A percentile compares a stretch with the other conserved stretches of the same genome.
Evolutionary conservation across 805 yeast species (phyloP).

Genomic region (Candida pseudoglaebosa): DNA sequence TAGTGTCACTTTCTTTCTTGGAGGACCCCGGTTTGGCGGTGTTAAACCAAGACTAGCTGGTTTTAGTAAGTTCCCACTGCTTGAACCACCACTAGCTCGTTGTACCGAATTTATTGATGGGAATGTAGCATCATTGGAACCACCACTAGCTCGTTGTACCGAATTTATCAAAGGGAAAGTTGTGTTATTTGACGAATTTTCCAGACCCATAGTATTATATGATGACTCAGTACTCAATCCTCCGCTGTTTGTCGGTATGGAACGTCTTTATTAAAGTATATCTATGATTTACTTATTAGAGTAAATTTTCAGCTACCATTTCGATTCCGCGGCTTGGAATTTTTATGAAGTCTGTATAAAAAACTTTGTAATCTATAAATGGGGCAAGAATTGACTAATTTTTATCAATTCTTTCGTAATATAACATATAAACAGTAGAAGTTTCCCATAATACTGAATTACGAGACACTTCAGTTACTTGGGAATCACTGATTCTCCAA

Average conservation of each 20-base stretch:
- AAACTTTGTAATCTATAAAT: background rate
- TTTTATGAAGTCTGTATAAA: no score
- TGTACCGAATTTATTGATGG: constrained; percentile 37
- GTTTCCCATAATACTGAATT: constrained; percentile 63
- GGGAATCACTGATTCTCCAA: constrained; percentile 85
- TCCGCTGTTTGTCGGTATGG: no score
- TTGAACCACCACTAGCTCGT: constrained; percentile 17
- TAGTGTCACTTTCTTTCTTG: constrained; percentile 51
- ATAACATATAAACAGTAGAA: constrained; percentile 78
- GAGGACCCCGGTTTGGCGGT: constrained; percentile 7
- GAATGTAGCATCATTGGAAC: no score
- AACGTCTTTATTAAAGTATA: no score
- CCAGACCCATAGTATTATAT: no score
- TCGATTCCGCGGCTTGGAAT: no score
- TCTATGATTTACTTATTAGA: no score
- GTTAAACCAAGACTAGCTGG: constrained; percentile 17
- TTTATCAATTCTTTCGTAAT: constrained; percentile 60
- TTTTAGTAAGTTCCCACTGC: constrained; percentile 38
- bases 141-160: constrained; percentile 34
- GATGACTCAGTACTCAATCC: no score
- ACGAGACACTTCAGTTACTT: constrained; percentile 56
- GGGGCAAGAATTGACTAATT: no score
- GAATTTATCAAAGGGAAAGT: constrained; percentile 34
- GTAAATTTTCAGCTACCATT: no score
- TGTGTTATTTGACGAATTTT: no score